phyloP scores from a whole-genome alignment of 2,329 filamentous ascomycete genomes.

The Ophiostoma himal-ulmi region DNA sequence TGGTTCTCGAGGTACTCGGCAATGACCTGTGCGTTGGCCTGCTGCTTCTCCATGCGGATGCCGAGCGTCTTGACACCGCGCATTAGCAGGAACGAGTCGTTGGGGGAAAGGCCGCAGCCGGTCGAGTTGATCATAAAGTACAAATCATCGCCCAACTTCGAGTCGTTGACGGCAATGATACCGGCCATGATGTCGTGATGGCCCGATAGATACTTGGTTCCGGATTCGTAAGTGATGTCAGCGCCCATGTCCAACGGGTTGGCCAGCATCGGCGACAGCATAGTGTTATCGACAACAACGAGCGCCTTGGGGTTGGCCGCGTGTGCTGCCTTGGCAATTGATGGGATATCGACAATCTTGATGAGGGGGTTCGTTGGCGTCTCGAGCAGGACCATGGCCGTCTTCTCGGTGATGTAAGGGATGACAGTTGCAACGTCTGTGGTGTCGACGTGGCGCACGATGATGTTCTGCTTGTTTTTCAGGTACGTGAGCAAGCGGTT shows the following conservation, averaged over 20 bases:
- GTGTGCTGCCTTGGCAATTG: constrained; percentile 72
- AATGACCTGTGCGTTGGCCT: constrained; percentile 83
- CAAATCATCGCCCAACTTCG: constrained; percentile 74
- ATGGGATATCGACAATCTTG: constrained; percentile 89
- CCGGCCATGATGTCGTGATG: constrained; percentile 99
- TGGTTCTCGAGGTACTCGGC: constrained; percentile 85
- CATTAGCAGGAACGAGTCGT: constrained; percentile 93
- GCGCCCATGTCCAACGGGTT: constrained; percentile 93
- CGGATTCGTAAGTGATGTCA: constrained; percentile 94
- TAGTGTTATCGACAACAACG: constrained; percentile 95
- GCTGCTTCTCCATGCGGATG: constrained; percentile 98
- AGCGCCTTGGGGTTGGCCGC: constrained; percentile 70
- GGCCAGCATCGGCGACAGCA: constrained; percentile 90
- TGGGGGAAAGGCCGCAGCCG: constrained; percentile 87
- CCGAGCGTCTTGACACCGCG: constrained; percentile 93
- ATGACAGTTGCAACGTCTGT: constrained; percentile 68
- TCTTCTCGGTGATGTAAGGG: constrained; percentile 67
- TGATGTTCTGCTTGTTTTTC: constrained; percentile 79
- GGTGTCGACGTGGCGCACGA: constrained; percentile 95
- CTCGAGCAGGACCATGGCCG: constrained; percentile 90
- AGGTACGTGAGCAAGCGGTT: constrained; percentile 91
- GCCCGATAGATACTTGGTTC: constrained; percentile 94
- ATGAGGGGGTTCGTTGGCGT: constrained; percentile 97
- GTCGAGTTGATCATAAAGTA: constrained; percentile 97
- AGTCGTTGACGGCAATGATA: constrained; percentile 85